Percentiles rank a stretch among this genome's conserved stretches.
phyloP scores from a whole-genome alignment of 306 rosid genomes.

The Alnus rubra region DNA sequence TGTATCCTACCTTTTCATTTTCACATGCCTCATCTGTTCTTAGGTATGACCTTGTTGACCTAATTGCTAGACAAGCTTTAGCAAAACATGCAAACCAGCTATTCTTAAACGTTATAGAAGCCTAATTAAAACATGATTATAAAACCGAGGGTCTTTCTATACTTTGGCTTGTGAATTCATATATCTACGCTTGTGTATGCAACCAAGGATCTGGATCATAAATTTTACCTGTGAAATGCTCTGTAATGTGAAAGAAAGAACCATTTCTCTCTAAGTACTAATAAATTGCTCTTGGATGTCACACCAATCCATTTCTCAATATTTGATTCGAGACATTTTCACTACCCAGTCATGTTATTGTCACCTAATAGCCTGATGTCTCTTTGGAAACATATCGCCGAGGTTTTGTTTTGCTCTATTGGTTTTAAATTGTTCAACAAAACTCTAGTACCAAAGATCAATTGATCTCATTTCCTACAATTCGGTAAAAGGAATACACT shows the following conservation, averaged over 20 bases:
- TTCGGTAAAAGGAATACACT: background rate
- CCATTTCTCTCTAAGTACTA: no score
- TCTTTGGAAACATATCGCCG: background rate
- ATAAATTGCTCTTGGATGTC: no score
- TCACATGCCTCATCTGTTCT: constrained; percentile 23
- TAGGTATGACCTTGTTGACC: constrained; percentile 89
- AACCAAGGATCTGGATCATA: background rate
- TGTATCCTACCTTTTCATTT: constrained; percentile 8
- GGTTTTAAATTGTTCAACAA: background rate
- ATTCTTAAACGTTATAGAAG: constrained; percentile 62
- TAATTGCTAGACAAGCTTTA: constrained; percentile 70
- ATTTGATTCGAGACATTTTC: background rate
- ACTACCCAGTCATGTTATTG: background rate
- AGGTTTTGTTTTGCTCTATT: background rate
- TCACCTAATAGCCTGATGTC: background rate
- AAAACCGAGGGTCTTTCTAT: no score
- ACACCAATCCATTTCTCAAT: background rate
- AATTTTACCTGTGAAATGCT: no score
- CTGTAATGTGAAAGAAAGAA: no score
- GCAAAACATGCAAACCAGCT: constrained; percentile 76
- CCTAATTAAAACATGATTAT: constrained; percentile 26
- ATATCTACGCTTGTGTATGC: background rate
- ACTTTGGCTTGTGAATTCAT: background rate
- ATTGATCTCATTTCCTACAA: background rate
- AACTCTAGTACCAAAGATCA: background rate